Base-by-base conservation (phyloP, 163 green algal species). In the Volvox carteri region DNA sequence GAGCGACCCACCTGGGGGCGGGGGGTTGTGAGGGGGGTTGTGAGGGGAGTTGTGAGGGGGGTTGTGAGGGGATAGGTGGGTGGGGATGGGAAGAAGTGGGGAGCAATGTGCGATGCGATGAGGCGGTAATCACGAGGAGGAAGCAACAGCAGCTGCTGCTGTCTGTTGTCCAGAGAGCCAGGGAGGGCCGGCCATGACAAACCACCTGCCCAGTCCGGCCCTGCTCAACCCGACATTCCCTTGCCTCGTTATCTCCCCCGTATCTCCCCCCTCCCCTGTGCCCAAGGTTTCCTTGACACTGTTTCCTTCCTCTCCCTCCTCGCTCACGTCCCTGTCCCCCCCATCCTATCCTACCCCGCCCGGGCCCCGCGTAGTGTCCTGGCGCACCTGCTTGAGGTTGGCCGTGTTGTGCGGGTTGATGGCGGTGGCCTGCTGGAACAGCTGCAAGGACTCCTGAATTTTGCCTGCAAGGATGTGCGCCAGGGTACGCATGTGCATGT, bases 361-460 rank as follows among this genome's bases (percentile, higher is more conserved):
- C 33, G 30, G 23, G 65, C 8, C 35, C 65, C 11, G 62, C n/a
- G 16, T 37, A 33, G 16, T 12, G 23, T 28, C 28, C 23, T 23
- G 30, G 5, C 58, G 4, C 39, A 93, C 94, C 94, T 96, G 95
- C 67, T 96, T 97, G 21, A 96, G 85, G 88, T 96, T 96, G 0
- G 91, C 86, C 1, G 95, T 56, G 84, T 97, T 96, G 87, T 95
- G 90, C 30, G 95, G 94, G 86, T 97, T 96, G 48, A 97, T 89
- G 25, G 90, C 88, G 23, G 92, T 95, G 7, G 95, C 95, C 67
- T 96, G 83, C 87, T 97, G 94, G 77, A 97, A 97, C 6, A 97
- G 88, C 76, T 93, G 84, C 70, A 98, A 86, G 1, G 94, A 97
- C 73, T 98, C 94, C 72, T 94, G 91, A 42, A 98, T 93, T 33